Conservation (phyloP, 2,329 filamentous ascomycete genomes). For the Colletotrichum shisoi region DNA sequence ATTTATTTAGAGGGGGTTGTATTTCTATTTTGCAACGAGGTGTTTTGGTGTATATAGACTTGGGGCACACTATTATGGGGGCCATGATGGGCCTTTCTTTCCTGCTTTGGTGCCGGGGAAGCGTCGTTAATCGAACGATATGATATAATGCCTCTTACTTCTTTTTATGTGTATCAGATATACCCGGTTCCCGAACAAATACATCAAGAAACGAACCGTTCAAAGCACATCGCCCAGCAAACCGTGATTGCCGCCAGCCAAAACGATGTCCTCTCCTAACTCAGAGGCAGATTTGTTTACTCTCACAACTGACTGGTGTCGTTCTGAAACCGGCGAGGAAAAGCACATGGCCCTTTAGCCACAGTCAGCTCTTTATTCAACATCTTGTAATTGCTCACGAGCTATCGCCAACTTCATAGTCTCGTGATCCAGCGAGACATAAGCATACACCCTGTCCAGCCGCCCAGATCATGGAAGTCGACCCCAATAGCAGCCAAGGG, state of each 20-base stretch:
- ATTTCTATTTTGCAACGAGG: not conserved
- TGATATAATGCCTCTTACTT: not conserved
- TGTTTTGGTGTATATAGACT: slow-evolving; percentile 11
- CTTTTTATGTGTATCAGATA: not conserved
- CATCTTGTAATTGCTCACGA: too few species aligned
- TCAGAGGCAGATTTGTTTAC: too few species aligned
- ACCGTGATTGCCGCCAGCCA: not conserved
- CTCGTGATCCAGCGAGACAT: too few species aligned
- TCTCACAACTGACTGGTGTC: too few species aligned
- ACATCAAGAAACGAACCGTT: not conserved
- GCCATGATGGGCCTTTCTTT: not conserved
- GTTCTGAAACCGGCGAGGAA: too few species aligned
- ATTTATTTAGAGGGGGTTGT: not conserved
- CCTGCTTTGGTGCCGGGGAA: not conserved
- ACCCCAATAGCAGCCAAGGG: too few species aligned
- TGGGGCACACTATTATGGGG: not conserved
- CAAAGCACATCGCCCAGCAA: not conserved
- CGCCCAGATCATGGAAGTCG: too few species aligned
- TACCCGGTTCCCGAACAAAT: not conserved
- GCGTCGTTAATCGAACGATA: slow-evolving; percentile 2
- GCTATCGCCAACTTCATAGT: too few species aligned
- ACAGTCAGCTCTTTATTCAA: too few species aligned
- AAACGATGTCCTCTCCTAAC: too few species aligned
- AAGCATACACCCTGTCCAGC: too few species aligned
- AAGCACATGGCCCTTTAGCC: too few species aligned